Percentiles rank a stretch among this genome's conserved stretches.
These are phyloP conservation scores for Globisporangium splendens DNA, from an alignment of 352 stramenopile species.

Conservation along the genomic window DNA sequence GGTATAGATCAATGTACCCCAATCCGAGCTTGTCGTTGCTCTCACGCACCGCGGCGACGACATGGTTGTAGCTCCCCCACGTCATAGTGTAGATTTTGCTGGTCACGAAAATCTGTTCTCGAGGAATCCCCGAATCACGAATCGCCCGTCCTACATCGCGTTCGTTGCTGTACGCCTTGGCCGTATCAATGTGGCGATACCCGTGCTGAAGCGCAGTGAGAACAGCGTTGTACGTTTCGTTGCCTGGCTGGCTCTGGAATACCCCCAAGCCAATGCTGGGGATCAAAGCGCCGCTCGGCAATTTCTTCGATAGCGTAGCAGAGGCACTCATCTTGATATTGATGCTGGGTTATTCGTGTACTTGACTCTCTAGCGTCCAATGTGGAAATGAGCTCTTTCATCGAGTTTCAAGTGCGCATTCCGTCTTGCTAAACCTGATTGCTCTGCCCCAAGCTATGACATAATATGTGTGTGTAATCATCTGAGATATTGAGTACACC, in stretches of 20 bases:
- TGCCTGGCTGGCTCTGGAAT: slow-evolving; percentile 42
- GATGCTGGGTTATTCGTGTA: no score
- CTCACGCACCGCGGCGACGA: slow-evolving; percentile 39
- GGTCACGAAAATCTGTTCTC: slow-evolving; percentile 81
- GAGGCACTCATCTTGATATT: no score
- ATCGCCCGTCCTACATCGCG: slow-evolving; percentile 68
- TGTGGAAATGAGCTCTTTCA: no score
- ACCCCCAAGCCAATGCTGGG: slow-evolving; percentile 49
- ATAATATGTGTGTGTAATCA: no score
- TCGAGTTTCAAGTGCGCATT: no score
- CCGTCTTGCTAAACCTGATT: no score
- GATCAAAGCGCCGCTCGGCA: slow-evolving; percentile 41
- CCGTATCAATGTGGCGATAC: slow-evolving; percentile 88
- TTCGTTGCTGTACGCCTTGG: slow-evolving; percentile 86
- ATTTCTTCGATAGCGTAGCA: slow-evolving; percentile 21
- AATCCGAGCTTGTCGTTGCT: slow-evolving; percentile 59
- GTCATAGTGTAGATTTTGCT: slow-evolving; percentile 60
- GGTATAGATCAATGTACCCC: slow-evolving; percentile 76
- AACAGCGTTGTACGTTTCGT: slow-evolving; percentile 57
- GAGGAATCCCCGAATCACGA: slow-evolving; percentile 63
- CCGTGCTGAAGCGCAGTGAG: slow-evolving; percentile 52
- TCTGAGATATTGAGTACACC: neutral
- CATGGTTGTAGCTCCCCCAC: slow-evolving; percentile 72
- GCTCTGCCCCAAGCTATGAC: no score
- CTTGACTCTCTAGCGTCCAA: no score